A percentile compares a stretch with the other conserved stretches of the same genome.
Conservation (phyloP, 78 protist genomes). For the Monocercomonoides exilis region DNA sequence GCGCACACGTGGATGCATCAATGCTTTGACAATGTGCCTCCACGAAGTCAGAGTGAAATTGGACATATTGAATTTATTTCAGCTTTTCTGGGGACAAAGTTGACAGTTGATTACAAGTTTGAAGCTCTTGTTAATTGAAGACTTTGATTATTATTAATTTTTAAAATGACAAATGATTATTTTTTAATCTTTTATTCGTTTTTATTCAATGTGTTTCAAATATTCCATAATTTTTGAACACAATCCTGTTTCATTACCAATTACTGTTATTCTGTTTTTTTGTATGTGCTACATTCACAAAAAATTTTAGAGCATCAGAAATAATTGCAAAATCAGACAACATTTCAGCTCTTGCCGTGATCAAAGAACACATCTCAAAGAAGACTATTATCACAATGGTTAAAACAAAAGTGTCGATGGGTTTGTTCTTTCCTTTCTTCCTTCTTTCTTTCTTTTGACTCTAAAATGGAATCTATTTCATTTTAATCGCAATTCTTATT, state of each 20-base stretch:
- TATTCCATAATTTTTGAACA: no score
- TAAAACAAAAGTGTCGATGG: neutral
- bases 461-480: no score
- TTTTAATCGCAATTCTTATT: no score
- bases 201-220: no score
- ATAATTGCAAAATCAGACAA: neutral
- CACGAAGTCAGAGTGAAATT: neutral
- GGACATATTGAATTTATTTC: neutral
- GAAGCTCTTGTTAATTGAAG: no score
- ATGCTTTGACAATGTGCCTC: neutral
- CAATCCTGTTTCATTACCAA: no score
- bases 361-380: neutral
- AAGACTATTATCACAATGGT: neutral
- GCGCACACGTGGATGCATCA: neutral
- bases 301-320: neutral
- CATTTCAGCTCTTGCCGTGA: neutral
- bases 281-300: no score
- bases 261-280: no score
- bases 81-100: neutral
- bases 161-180: no score
- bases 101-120: neutral
- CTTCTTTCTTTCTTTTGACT: neutral
- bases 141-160: no score
- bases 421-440: neutral
- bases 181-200: no score